Conservation (phyloP, 1,284 basidiomycete genomes). For the Caloboletus firmus region DNA sequence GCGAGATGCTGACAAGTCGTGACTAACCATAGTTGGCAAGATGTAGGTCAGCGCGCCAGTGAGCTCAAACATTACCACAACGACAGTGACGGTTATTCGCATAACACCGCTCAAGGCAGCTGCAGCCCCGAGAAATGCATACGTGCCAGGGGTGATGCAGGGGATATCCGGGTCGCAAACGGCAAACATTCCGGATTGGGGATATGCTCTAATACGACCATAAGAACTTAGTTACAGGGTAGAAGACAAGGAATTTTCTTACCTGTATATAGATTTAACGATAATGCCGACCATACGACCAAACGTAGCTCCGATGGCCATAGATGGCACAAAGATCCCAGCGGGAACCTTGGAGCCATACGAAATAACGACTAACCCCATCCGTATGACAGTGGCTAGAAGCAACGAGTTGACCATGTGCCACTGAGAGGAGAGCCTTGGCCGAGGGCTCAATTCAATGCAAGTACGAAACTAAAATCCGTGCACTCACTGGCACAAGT, state of each 20-base stretch:
- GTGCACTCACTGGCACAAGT: conserved; percentile 86
- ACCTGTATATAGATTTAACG: conserved; percentile 91
- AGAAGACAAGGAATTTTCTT: conserved; percentile 25
- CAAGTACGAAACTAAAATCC: conserved; percentile 2
- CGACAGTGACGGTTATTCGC: conserved; percentile 95
- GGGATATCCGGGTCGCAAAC: conserved; percentile 90
- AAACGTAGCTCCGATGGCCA: conserved; percentile 96
- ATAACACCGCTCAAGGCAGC: conserved; percentile 96
- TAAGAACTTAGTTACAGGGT: not conserved
- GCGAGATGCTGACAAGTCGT: not conserved
- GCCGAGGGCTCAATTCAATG: conserved; percentile 13
- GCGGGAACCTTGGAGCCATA: conserved; percentile 98
- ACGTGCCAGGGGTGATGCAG: conserved; percentile 98
- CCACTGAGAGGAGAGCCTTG: conserved; percentile 89
- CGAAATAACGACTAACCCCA: conserved; percentile 84
- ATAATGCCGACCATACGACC: conserved; percentile 95
- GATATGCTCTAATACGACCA: conserved; percentile 63
- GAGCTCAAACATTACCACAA: conserved; percentile 98
- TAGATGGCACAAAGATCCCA: conserved; percentile 96
- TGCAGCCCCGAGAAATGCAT: conserved; percentile 92
- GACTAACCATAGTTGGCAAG: conserved; percentile 90
- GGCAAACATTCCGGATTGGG: conserved; percentile 83
- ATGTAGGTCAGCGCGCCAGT: conserved; percentile 98
- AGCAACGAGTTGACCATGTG: conserved; percentile 90
- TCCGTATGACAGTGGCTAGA: conserved; percentile 88